Percentiles rank a stretch among this genome's conserved stretches.
phyloP scores from a whole-genome alignment of 192 early-diverging fungal genomes.

The Haplosporangium gracile region DNA sequence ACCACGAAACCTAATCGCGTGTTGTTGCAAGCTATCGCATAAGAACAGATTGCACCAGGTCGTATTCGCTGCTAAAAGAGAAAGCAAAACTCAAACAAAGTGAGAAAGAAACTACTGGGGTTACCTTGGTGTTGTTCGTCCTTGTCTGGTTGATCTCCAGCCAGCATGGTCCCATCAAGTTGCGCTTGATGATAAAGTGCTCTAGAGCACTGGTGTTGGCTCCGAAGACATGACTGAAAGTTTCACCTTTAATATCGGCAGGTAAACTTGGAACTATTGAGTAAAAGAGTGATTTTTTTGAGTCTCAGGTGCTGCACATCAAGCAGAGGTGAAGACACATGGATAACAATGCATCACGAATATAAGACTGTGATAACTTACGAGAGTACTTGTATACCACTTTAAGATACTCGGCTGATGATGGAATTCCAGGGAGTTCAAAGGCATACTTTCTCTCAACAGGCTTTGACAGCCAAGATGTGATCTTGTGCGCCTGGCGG shows the following conservation, averaged over 20 bases:
- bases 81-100: no score
- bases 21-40: neutral
- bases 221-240: constrained; percentile 92
- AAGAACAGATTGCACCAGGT: neutral
- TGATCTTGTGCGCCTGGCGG: constrained; percentile 68
- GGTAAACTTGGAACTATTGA: constrained; percentile 71
- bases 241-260: constrained; percentile 69
- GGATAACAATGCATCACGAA: neutral
- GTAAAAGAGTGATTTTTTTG: neutral
- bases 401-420: constrained; percentile 87
- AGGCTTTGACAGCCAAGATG: constrained; percentile 67
- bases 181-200: constrained; percentile 91
- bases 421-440: constrained; percentile 84
- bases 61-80: no score
- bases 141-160: constrained; percentile 75
- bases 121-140: constrained; percentile 63
- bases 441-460: constrained; percentile 93
- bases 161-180: constrained; percentile 98
- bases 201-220: constrained; percentile 90
- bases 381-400: constrained; percentile 82
- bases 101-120: neutral
- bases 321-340: neutral
- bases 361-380: constrained; percentile 30
- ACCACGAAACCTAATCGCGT: constrained; percentile 84
- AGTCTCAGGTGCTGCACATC: neutral